These are phyloP conservation scores for Gliomastix tumulicola DNA, from an alignment of 2,329 filamentous ascomycete species.

Conservation along the genomic window DNA sequence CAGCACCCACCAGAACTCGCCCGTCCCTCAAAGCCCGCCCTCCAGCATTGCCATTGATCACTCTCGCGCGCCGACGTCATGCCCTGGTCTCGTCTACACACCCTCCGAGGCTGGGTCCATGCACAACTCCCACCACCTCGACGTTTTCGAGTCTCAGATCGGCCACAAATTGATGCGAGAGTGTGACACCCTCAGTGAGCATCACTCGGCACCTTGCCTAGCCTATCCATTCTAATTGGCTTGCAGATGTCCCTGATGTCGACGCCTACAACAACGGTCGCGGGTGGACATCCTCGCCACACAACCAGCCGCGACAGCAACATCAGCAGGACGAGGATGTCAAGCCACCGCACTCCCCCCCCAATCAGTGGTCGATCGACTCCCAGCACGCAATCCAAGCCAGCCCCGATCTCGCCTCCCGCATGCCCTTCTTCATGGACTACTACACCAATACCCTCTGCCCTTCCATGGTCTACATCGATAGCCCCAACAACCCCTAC, in stretches of 20 bases:
- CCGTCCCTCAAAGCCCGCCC: constrained; percentile 48
- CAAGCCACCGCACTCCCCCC: no score
- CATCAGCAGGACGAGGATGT: constrained; percentile 5
- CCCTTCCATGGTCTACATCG: constrained; percentile 85
- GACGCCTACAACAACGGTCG: constrained; percentile 44
- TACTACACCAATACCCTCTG: constrained; percentile 93
- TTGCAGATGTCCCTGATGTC: constrained; percentile 43
- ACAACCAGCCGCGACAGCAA: constrained; percentile 35
- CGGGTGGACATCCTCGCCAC: no score
- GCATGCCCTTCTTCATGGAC: constrained; percentile 83
- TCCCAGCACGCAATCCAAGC: no score
- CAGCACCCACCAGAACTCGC: constrained; percentile 39
- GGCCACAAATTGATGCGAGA: constrained; percentile 46
- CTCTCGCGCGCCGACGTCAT: constrained; percentile 48
- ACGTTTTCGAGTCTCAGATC: constrained; percentile 49
- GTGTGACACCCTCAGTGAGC: constrained; percentile 49
- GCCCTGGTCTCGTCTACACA: constrained; percentile 54
- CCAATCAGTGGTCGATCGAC: no score
- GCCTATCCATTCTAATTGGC: constrained; percentile 27
- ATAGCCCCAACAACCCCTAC: constrained; percentile 80
- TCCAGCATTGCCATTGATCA: constrained; percentile 49
- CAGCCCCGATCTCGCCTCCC: constrained; percentile 60
- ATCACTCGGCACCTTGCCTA: constrained; percentile 22
- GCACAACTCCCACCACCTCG: constrained; percentile 53
- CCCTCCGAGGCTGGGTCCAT: constrained; percentile 54